Evolutionary conservation across 169 alveolate species (phyloP).

Genomic region (Babesia caballi): DNA sequence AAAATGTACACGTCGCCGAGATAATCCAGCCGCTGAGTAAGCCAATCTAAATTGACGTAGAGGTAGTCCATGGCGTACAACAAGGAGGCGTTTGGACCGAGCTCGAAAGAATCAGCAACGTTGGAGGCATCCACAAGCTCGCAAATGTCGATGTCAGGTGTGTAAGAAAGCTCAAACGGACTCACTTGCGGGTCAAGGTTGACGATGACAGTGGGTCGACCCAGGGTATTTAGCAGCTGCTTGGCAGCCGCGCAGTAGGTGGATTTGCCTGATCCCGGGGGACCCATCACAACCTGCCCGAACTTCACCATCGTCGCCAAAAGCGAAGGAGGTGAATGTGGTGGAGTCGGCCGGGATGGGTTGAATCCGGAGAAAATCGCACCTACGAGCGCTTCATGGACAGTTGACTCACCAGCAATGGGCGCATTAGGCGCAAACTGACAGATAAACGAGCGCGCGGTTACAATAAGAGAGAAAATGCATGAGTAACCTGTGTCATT

Average conservation of each 20-base stretch:
- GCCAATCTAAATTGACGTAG: constrained; percentile 89
- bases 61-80: constrained; percentile 92
- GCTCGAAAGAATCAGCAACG: constrained; percentile 81
- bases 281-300: constrained; percentile 91
- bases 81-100: constrained; percentile 96
- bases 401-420: too few relatives aligned
- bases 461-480: too few relatives aligned
- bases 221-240: constrained; percentile 78
- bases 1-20: constrained; percentile 82
- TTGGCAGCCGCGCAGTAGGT: constrained; percentile 90
- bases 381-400: too few relatives aligned
- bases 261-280: constrained; percentile 94
- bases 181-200: constrained; percentile 88
- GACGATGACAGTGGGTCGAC: constrained; percentile 77
- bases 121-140: constrained; percentile 84
- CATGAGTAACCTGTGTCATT: too few relatives aligned
- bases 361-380: too few relatives aligned
- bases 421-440: too few relatives aligned
- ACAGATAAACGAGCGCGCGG: too few relatives aligned
- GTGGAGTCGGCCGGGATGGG: too few relatives aligned
- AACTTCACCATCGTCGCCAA: constrained; percentile 53
- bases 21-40: constrained; percentile 64
- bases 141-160: constrained; percentile 85
- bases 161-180: constrained; percentile 85
- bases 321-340: background rate